These are phyloP conservation scores for Lycium barbarum DNA, from an alignment of 257 asterid genomes.

Conservation along the genomic window DNA sequence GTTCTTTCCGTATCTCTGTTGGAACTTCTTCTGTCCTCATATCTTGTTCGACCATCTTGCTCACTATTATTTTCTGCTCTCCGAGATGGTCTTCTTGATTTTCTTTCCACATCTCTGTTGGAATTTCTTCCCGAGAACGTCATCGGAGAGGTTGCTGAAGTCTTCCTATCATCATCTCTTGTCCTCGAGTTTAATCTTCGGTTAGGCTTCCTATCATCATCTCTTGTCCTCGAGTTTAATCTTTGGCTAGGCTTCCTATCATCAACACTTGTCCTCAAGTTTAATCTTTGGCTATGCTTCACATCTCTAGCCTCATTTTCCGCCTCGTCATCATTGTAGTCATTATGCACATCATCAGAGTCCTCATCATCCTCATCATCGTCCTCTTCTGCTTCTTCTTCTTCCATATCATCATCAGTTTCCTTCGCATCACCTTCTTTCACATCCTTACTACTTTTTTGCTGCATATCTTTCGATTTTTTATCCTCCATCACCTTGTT, in stretches of 20 bases:
- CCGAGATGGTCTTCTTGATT: conserved; percentile 13
- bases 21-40: not conserved
- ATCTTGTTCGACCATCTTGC: conserved; percentile 40
- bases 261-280: conserved; percentile 17
- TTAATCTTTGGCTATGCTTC: conserved; percentile 3
- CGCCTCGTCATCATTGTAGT: conserved; percentile 30
- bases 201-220: conserved; percentile 15
- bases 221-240: not conserved
- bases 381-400: conserved; percentile 46
- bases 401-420: conserved; percentile 39
- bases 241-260: not conserved
- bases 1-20: not conserved
- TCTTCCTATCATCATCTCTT: conserved; percentile 9
- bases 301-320: not conserved
- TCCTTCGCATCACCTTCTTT: conserved; percentile 48
- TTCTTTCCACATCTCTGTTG: not conserved
- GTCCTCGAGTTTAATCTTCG: not conserved
- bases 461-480: conserved; percentile 36
- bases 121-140: not conserved
- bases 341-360: conserved; percentile 42
- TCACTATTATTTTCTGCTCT: conserved; percentile 1
- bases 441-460: conserved; percentile 44
- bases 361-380: conserved; percentile 44
- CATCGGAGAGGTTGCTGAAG: not conserved
- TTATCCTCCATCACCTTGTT: conserved; percentile 54